These are phyloP conservation scores for Tetramitus jugosus DNA, from an alignment of 208 protist species.

Conservation along the genomic window DNA sequence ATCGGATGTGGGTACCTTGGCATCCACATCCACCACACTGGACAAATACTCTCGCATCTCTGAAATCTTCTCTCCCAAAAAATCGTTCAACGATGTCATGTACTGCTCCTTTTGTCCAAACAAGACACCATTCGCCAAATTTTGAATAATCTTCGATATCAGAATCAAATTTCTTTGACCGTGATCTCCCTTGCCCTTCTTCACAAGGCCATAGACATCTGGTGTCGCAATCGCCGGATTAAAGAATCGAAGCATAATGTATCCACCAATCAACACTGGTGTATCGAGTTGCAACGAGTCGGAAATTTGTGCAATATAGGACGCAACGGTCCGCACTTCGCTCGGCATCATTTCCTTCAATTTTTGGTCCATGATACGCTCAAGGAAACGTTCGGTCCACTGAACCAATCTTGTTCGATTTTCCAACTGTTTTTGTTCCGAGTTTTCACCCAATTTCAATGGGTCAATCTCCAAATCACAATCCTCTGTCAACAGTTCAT, in stretches of 20 bases:
- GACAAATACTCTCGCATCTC: constrained; percentile 12
- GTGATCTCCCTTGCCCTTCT: neutral
- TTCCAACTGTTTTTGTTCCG: neutral
- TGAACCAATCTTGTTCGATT: neutral
- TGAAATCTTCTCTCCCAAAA: neutral
- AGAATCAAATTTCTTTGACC: constrained; percentile 17
- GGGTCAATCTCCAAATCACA: constrained; percentile 12
- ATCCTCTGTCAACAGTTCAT: neutral
- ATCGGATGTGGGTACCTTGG: too few relatives aligned
- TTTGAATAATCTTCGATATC: constrained; percentile 15
- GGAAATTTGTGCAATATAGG: constrained; percentile 4
- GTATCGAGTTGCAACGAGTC: constrained; percentile 3
- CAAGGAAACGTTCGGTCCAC: neutral
- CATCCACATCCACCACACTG: neutral
- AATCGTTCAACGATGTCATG: constrained; percentile 18
- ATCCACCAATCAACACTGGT: constrained; percentile 16
- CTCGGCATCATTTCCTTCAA: neutral
- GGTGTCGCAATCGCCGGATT: constrained; percentile 21
- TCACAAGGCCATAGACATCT: neutral
- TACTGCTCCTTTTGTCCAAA: constrained; percentile 16
- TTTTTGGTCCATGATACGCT: neutral
- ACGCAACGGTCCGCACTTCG: neutral
- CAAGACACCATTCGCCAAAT: constrained; percentile 5
- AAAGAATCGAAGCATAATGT: constrained; percentile 16
- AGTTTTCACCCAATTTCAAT: neutral